Conservation (phyloP, 2,329 filamentous ascomycete genomes). For the Penicillium vulpinum region DNA sequence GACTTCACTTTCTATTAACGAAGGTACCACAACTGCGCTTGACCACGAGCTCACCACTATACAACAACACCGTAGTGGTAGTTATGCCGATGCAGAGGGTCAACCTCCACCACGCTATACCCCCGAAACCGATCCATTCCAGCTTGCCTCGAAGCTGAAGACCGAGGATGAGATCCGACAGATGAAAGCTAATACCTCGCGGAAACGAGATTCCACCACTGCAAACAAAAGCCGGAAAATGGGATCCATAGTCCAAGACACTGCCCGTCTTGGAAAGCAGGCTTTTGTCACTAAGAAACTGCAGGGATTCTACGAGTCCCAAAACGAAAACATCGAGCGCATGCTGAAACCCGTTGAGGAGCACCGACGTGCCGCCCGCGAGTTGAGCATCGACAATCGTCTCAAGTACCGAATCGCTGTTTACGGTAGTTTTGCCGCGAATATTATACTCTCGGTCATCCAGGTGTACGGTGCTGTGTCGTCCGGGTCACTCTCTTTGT, state of each 20-base stretch:
- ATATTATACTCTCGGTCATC: conserved; percentile 72
- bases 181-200: conserved; percentile 77
- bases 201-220: conserved; percentile 57
- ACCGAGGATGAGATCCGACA: conserved; percentile 70
- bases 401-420: conserved; percentile 64
- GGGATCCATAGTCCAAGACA: conserved; percentile 14
- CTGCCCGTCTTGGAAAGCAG: conserved; percentile 44
- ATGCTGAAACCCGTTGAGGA: conserved; percentile 92
- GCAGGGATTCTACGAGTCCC: conserved; percentile 79
- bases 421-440: conserved; percentile 71
- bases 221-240: conserved; percentile 10
- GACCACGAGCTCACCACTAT: conserved; percentile 31
- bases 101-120: conserved; percentile 56
- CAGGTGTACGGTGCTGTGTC: conserved; percentile 87
- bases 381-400: conserved; percentile 78
- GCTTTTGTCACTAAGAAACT: conserved; percentile 46
- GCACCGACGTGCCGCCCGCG: conserved; percentile 76
- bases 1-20: conserved; percentile 27
- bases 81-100: conserved; percentile 47
- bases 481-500: conserved; percentile 88
- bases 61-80: conserved; percentile 24
- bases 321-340: conserved; percentile 91
- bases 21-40: conserved; percentile 45
- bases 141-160: conserved; percentile 75
- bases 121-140: conserved; percentile 74